These are phyloP conservation scores for Pilasporangium apinafurcum DNA, from an alignment of 352 stramenopile genomes.

Conservation along the genomic window DNA sequence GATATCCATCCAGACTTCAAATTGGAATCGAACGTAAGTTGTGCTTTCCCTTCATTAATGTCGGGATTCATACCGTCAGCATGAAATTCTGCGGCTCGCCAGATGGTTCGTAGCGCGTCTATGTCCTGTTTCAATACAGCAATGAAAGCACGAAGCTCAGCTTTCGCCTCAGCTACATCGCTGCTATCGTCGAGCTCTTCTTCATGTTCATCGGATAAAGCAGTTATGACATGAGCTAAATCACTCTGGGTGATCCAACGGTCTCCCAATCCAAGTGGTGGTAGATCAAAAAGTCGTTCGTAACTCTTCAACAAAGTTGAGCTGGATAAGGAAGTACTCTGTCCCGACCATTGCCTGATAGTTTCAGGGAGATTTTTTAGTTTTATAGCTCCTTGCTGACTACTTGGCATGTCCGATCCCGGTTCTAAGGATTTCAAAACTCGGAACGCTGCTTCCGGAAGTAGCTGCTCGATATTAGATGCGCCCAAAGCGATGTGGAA, in stretches of 20 bases:
- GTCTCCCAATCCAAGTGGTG: conserved; percentile 23
- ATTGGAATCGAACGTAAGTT: conserved; percentile 64
- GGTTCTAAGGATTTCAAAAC: conserved; percentile 44
- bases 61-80: conserved; percentile 24
- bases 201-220: conserved; percentile 16
- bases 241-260: conserved; percentile 66
- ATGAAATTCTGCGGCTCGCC: conserved; percentile 62
- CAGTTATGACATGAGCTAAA: conserved; percentile 46
- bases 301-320: conserved; percentile 6
- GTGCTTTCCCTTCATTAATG: conserved; percentile 17
- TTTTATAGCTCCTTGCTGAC: conserved; percentile 36
- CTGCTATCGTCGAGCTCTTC: conserved; percentile 10
- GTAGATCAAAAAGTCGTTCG: conserved; percentile 41
- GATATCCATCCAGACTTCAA: conserved; percentile 72
- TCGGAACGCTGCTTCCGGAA: conserved; percentile 73
- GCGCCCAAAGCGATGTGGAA: conserved; percentile 79
- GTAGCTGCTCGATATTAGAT: conserved; percentile 62
- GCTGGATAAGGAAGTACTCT: neutral
- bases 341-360: conserved; percentile 32
- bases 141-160: conserved; percentile 42
- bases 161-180: conserved; percentile 8
- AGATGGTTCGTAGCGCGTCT: conserved; percentile 47
- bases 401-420: conserved; percentile 2
- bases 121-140: conserved; percentile 40
- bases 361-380: conserved; percentile 36